A percentile compares a stretch with the other conserved stretches of the same genome.
Evolutionary conservation across 2,329 filamentous ascomycete genomes (phyloP).

Genomic region (Cladosporium sp.): DNA sequence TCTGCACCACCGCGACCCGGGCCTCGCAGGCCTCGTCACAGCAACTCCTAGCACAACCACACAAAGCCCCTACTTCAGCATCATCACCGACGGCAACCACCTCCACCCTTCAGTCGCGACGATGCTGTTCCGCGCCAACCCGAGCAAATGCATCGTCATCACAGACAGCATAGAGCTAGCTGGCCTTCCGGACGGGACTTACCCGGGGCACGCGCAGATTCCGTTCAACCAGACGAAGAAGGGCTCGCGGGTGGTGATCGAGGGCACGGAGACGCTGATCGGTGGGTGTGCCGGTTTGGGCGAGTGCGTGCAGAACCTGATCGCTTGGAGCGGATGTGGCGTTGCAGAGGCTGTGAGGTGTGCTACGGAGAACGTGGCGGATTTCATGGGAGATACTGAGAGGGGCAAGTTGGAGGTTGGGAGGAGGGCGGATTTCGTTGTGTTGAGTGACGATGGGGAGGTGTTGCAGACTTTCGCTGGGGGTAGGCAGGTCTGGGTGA

Average conservation of each 20-base stretch:
- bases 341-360: slow-evolving; percentile 51
- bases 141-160: slow-evolving; percentile 51
- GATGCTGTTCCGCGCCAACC: slow-evolving; percentile 50
- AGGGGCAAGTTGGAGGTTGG: slow-evolving; percentile 48
- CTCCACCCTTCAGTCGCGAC: slow-evolving; percentile 53
- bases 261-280: slow-evolving; percentile 55
- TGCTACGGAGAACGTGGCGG: slow-evolving; percentile 53
- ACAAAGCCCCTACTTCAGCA: slow-evolving; percentile 49
- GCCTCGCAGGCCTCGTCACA: slow-evolving; percentile 48
- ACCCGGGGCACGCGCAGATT: slow-evolving; percentile 54
- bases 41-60: slow-evolving; percentile 22
- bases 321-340: slow-evolving; percentile 48
- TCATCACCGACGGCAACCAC: slow-evolving; percentile 57
- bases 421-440: slow-evolving; percentile 50
- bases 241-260: slow-evolving; percentile 52
- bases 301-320: slow-evolving; percentile 52
- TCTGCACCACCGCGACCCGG: slow-evolving; percentile 52
- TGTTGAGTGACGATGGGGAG: slow-evolving; percentile 47
- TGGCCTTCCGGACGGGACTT: slow-evolving; percentile 52
- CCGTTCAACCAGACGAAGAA: slow-evolving; percentile 50
- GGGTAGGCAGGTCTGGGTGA: slow-evolving; percentile 50
- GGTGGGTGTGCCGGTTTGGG: slow-evolving; percentile 55
- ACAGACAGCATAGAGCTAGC: slow-evolving; percentile 58
- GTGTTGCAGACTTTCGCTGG: slow-evolving; percentile 52
- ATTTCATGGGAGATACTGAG: slow-evolving; percentile 50